phyloP scores from a whole-genome alignment of 495 filamentous ascomycete species.

The Trichoderma erinaceum region DNA sequence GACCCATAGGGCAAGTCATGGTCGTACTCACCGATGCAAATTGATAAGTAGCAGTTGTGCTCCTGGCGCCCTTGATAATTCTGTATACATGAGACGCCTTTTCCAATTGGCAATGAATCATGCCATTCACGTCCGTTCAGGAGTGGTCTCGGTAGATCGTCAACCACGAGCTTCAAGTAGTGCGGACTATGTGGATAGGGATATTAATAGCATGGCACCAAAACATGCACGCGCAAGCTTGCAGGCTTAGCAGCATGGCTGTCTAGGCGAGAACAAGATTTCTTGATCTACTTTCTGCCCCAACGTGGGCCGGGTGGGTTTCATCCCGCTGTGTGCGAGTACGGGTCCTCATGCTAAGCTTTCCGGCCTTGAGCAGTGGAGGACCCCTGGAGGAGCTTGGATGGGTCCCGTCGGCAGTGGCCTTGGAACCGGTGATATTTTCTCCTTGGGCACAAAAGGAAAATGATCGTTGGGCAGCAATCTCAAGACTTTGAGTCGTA shows the following conservation, averaged over 20 bases:
- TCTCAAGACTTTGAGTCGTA: background rate
- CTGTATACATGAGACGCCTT: background rate
- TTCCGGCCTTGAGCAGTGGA: background rate
- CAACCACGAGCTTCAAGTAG: background rate
- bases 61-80: background rate
- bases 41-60: background rate
- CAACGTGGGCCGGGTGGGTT: background rate
- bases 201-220: conserved; percentile 4
- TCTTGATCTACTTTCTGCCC: background rate
- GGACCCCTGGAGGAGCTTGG: background rate
- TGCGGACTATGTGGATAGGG: background rate
- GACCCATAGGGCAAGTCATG: background rate
- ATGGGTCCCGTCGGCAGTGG: background rate
- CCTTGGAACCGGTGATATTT: background rate
- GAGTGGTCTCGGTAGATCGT: background rate
- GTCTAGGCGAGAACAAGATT: background rate
- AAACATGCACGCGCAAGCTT: background rate
- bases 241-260: background rate
- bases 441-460: background rate
- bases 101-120: background rate
- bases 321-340: background rate
- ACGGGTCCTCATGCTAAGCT: background rate
- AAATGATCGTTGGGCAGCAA: conserved; percentile 1
- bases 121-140: background rate
- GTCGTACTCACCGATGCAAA: background rate